phyloP scores from a whole-genome alignment of 2,329 filamentous ascomycete species.

The Pseudocercospora ulei region DNA sequence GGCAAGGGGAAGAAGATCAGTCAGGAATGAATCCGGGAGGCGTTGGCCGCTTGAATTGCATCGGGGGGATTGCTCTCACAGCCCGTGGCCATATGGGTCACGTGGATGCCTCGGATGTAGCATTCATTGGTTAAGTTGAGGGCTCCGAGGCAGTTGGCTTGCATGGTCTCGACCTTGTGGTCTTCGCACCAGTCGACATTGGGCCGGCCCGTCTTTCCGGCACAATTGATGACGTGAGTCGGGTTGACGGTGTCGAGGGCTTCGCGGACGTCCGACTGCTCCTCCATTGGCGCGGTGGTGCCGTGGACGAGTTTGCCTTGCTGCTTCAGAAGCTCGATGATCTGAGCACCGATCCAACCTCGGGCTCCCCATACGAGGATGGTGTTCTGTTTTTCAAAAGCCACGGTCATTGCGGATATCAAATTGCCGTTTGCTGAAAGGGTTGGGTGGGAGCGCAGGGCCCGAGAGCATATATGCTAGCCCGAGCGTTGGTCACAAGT shows the following conservation, averaged over 20 bases:
- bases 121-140: constrained; percentile 55
- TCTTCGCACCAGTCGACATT: constrained; percentile 66
- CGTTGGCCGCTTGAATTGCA: no score
- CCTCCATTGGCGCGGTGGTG: constrained; percentile 57
- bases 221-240: constrained; percentile 57
- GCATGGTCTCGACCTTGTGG: constrained; percentile 57
- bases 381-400: constrained; percentile 31
- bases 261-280: constrained; percentile 48
- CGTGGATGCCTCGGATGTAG: constrained; percentile 50
- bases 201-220: constrained; percentile 56
- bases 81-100: constrained; percentile 57
- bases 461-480: constrained; percentile 8
- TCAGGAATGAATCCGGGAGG: background rate
- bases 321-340: constrained; percentile 49
- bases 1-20: constrained; percentile 5
- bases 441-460: constrained; percentile 3
- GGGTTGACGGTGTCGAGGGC: constrained; percentile 52
- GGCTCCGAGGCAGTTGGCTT: constrained; percentile 58
- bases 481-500: no score
- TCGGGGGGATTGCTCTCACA: constrained; percentile 39
- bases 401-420: constrained; percentile 12
- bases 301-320: constrained; percentile 53
- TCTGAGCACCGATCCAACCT: constrained; percentile 55
- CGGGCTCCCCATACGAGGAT: constrained; percentile 57
- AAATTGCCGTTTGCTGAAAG: constrained; percentile 8